Evolutionary conservation across 257 asterid species (phyloP).

Genomic region (Asclepias syriaca): DNA sequence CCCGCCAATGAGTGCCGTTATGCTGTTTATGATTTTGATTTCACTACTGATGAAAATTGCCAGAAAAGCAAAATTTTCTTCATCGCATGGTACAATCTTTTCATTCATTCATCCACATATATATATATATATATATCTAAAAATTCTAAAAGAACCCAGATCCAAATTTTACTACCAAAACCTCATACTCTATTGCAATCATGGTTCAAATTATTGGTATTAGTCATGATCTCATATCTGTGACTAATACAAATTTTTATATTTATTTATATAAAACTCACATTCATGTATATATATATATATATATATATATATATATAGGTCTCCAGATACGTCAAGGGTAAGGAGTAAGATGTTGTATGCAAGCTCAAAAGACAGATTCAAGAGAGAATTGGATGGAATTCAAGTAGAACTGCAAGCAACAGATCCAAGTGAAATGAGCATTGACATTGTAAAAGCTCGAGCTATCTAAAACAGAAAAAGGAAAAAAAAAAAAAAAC

Average conservation of each 20-base stretch:
- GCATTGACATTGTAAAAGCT: conserved; percentile 62
- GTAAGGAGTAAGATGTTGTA: conserved; percentile 94
- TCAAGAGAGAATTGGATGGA: conserved; percentile 83
- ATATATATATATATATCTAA: too few relatives aligned
- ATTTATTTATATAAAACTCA: too few relatives aligned
- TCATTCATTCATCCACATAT: background rate
- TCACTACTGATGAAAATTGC: conserved; percentile 66
- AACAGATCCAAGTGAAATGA: conserved; percentile 91
- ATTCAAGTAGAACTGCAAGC: conserved; percentile 80
- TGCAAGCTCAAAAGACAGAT: conserved; percentile 84
- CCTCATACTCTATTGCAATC: too few relatives aligned
- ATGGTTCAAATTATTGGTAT: too few relatives aligned
- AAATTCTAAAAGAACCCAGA: too few relatives aligned
- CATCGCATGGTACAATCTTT: conserved; percentile 50
- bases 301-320: conserved; percentile 7
- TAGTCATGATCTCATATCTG: too few relatives aligned
- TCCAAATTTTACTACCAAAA: too few relatives aligned
- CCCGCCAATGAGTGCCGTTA: conserved; percentile 78
- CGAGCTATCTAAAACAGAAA: conserved; percentile 40
- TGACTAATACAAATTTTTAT: too few relatives aligned
- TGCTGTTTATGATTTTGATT: conserved; percentile 76
- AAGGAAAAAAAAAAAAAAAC: too few relatives aligned
- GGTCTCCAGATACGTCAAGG: conserved; percentile 70
- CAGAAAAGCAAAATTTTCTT: conserved; percentile 93
- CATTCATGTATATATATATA: too few relatives aligned